Percentiles rank a stretch among this genome's conserved stretches.
Conservation (phyloP, 2,329 filamentous ascomycete species). For the Hymenoscyphus scutula region DNA sequence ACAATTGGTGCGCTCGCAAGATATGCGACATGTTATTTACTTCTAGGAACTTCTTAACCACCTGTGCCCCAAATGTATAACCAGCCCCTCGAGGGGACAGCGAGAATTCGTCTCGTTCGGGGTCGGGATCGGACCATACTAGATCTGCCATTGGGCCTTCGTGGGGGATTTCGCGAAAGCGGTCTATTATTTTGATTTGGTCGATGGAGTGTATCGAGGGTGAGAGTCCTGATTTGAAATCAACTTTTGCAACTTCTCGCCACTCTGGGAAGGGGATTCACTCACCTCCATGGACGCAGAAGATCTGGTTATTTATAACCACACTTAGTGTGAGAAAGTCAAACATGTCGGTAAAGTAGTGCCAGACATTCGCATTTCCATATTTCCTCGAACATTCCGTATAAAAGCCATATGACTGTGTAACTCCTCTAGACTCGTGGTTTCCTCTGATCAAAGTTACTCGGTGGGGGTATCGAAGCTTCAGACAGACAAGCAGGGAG, state of each 20-base stretch:
- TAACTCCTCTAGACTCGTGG: slow-evolving; percentile 95
- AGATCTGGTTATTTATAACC: slow-evolving; percentile 98
- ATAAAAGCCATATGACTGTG: slow-evolving; percentile 98
- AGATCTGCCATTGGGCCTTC: slow-evolving; percentile 99
- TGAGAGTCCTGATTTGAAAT: slow-evolving; percentile 58
- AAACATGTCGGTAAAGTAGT: slow-evolving; percentile 99
- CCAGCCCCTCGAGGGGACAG: slow-evolving; percentile 90
- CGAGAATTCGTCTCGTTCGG: slow-evolving; percentile 96
- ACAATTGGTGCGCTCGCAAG: slow-evolving; percentile 94
- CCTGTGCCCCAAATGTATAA: slow-evolving; percentile 96
- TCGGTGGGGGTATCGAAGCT: slow-evolving; percentile 92
- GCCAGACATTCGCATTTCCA: slow-evolving; percentile 97
- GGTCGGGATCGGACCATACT: slow-evolving; percentile 97
- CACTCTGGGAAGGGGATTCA: background rate
- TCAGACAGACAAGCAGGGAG: slow-evolving; percentile 93
- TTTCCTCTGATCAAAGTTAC: slow-evolving; percentile 97
- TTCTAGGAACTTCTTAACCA: slow-evolving; percentile 96
- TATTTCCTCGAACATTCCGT: slow-evolving; percentile 98
- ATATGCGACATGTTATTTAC: slow-evolving; percentile 99
- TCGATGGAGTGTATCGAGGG: slow-evolving; percentile 96
- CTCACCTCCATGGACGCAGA: slow-evolving; percentile 90
- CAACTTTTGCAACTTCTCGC: background rate
- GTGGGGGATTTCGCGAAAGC: slow-evolving; percentile 96
- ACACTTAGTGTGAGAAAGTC: slow-evolving; percentile 96
- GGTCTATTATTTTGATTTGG: slow-evolving; percentile 99